phyloP scores from a whole-genome alignment of 139 green algal species.

The Marvania coccoides region DNA sequence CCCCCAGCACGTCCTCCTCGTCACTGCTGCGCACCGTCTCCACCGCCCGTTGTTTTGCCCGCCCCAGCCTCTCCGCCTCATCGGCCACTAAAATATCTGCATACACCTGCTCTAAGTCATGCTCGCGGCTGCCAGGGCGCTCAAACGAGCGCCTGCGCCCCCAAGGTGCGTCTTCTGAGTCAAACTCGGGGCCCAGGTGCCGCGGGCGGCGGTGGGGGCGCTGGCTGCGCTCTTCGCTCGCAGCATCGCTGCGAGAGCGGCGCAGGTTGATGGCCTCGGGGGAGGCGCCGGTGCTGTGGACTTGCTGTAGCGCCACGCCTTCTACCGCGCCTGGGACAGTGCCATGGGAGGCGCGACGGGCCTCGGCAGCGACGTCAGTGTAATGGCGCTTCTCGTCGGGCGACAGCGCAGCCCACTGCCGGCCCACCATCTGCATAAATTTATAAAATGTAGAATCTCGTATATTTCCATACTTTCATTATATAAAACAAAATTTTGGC shows the following conservation, averaged over 20 bases:
- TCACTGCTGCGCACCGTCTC: neutral
- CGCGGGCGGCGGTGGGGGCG: neutral
- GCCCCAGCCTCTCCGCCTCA: neutral
- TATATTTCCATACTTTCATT: too few species aligned
- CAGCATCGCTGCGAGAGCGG: neutral
- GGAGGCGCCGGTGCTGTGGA: neutral
- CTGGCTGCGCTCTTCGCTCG: neutral
- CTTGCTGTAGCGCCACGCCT: neutral
- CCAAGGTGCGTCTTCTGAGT: neutral
- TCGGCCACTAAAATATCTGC: neutral
- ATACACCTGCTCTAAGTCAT: neutral
- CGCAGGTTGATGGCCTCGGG: neutral
- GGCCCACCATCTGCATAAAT: neutral
- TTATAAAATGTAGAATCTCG: neutral
- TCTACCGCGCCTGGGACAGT: neutral
- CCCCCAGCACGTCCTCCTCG: conserved; percentile 9
- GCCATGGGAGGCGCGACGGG: neutral
- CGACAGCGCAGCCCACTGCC: neutral
- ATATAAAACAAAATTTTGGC: neutral
- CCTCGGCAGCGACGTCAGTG: neutral
- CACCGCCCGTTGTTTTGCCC: neutral
- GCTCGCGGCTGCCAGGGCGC: neutral
- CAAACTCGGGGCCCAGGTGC: neutral
- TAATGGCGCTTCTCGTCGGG: conserved; percentile 3
- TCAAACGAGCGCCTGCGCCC: neutral